A percentile compares a stretch with the other conserved stretches of the same genome.
Conservation (phyloP, 75 land plant species). For the Adiantum capillusveneris region DNA sequence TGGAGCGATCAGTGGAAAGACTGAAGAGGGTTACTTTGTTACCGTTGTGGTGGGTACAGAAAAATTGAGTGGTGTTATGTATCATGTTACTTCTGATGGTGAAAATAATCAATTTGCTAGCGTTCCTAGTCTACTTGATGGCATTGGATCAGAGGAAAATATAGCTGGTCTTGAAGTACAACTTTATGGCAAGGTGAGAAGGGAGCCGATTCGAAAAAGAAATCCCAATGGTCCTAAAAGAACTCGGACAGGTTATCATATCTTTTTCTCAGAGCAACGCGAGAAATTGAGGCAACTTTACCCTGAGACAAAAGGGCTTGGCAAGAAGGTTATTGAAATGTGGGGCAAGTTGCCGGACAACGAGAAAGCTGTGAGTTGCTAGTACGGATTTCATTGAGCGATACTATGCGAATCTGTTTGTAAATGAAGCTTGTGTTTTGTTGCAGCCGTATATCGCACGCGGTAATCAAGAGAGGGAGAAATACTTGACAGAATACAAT, state of each 20-base stretch:
- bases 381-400: neutral
- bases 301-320: conserved; percentile 10
- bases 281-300: conserved; percentile 7
- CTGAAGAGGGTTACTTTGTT: conserved; percentile 34
- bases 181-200: conserved; percentile 10
- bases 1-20: conserved; percentile 32
- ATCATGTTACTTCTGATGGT: conserved; percentile 22
- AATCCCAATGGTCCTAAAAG: conserved; percentile 12
- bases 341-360: conserved; percentile 15
- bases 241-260: conserved; percentile 13
- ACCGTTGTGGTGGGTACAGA: conserved; percentile 33
- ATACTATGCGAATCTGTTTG: neutral
- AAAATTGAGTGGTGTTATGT: conserved; percentile 26
- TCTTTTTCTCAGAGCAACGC: conserved; percentile 14
- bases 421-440: neutral
- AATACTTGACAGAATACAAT: neutral
- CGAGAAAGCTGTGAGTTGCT: conserved; percentile 15
- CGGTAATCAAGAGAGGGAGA: conserved; percentile 1
- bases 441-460: neutral
- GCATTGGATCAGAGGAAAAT: conserved; percentile 11
- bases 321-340: conserved; percentile 15
- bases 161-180: conserved; percentile 9
- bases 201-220: conserved; percentile 3
- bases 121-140: conserved; percentile 19
- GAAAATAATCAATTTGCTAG: conserved; percentile 21